Conservation (phyloP, 1,139 yeast species). For the Saccharomyces hybrid region DNA sequence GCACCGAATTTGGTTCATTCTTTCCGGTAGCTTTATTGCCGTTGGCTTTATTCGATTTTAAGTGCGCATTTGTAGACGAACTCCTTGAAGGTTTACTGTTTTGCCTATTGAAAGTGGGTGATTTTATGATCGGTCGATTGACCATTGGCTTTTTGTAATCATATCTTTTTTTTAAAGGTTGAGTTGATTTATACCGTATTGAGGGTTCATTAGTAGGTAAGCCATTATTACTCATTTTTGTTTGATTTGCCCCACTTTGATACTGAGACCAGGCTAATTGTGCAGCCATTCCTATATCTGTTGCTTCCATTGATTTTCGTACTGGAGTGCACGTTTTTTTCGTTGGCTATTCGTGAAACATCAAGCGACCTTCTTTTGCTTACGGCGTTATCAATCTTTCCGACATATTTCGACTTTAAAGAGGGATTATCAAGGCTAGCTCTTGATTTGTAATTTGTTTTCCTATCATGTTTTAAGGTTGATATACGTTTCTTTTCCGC, state of each 20-base stretch:
- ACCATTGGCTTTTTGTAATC: slow-evolving; percentile 21
- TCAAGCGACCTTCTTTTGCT: not conserved
- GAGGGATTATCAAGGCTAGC: not conserved
- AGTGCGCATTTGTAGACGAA: not conserved
- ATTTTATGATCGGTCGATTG: slow-evolving; percentile 18
- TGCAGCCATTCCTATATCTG: slow-evolving; percentile 17
- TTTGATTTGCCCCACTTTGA: slow-evolving; percentile 4
- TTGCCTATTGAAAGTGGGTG: slow-evolving; percentile 9
- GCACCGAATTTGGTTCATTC: slow-evolving; percentile 2
- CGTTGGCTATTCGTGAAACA: not conserved
- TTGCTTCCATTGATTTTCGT: slow-evolving; percentile 10
- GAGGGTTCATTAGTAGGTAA: not conserved
- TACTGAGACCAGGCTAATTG: slow-evolving; percentile 16
- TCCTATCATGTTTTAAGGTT: not conserved
- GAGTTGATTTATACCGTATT: not conserved
- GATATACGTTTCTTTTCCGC: not conserved
- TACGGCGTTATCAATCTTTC: not conserved
- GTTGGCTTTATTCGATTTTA: slow-evolving; percentile 2
- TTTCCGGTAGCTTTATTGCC: not conserved
- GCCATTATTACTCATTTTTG: not conserved
- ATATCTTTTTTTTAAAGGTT: slow-evolving; percentile 10
- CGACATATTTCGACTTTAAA: not conserved
- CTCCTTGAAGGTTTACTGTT: not conserved
- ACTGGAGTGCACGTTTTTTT: not conserved
- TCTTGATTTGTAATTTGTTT: not conserved